phyloP scores from a whole-genome alignment of 805 yeast genomes.

The Pichia nakasei region DNA sequence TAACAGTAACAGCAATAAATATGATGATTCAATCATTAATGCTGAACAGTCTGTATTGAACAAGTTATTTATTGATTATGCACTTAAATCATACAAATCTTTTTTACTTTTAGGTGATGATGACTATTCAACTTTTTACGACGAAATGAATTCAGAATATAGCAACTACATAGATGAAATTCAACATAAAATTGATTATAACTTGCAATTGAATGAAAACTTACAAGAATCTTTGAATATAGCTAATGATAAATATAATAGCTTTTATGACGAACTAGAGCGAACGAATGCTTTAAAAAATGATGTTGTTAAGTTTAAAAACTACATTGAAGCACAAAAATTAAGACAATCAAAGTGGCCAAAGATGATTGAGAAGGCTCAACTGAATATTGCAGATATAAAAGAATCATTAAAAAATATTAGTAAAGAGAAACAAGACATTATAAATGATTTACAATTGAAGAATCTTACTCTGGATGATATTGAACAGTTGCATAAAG shows the following conservation, averaged over 20 bases:
- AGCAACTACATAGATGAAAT: slow-evolving; percentile 42
- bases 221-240: slow-evolving; percentile 33
- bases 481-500: slow-evolving; percentile 54
- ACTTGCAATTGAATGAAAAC: slow-evolving; percentile 33
- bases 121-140: slow-evolving; percentile 45
- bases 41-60: slow-evolving; percentile 23
- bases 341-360: slow-evolving; percentile 61
- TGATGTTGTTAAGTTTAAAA: slow-evolving; percentile 61
- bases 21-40: slow-evolving; percentile 18
- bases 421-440: slow-evolving; percentile 30
- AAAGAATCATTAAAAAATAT: slow-evolving; percentile 32
- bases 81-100: slow-evolving; percentile 56
- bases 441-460: slow-evolving; percentile 36
- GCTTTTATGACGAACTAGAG: slow-evolving; percentile 43
- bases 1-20: slow-evolving; percentile 12
- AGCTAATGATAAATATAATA: slow-evolving; percentile 36
- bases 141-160: slow-evolving; percentile 50
- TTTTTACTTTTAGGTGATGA: slow-evolving; percentile 54
- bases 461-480: slow-evolving; percentile 56
- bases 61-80: slow-evolving; percentile 36
- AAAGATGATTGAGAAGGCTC: slow-evolving; percentile 44
- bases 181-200: slow-evolving; percentile 34
- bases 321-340: slow-evolving; percentile 62
- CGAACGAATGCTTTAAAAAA: slow-evolving; percentile 57
- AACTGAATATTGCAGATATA: slow-evolving; percentile 41